A percentile compares a stretch with the other conserved stretches of the same genome.
These are phyloP conservation scores for Dianthus caryophyllus DNA, from an alignment of 148 eudicot species.

Conservation along the genomic window DNA sequence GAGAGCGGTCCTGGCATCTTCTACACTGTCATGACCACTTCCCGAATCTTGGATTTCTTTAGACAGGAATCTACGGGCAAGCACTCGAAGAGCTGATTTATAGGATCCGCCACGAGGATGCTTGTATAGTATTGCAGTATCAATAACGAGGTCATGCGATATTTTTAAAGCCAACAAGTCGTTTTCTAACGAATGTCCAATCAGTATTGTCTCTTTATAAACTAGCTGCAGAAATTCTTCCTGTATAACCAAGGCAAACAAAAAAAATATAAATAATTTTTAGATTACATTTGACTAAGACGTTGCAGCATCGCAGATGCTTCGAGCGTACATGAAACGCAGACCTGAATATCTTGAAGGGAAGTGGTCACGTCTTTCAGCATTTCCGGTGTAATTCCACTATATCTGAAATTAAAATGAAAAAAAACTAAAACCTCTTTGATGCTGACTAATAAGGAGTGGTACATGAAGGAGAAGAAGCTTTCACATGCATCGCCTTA, in stretches of 20 bases:
- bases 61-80: conserved; percentile 66
- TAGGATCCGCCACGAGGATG: conserved; percentile 83
- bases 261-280: not conserved
- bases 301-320: not conserved
- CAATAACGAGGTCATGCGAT: conserved; percentile 70
- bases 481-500: no score
- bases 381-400: conserved; percentile 92
- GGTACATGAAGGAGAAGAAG: no score
- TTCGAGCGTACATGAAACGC: conserved; percentile 2
- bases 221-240: conserved; percentile 76
- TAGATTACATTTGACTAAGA: no score
- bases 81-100: conserved; percentile 83
- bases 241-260: conserved; percentile 34
- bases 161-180: conserved; percentile 82
- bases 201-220: conserved; percentile 69
- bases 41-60: conserved; percentile 88
- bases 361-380: conserved; percentile 72
- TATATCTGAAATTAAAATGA: conserved; percentile 44
- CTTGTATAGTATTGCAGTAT: conserved; percentile 79
- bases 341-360: conserved; percentile 85
- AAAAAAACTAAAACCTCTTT: not conserved
- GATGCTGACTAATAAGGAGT: no score
- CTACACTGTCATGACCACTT: conserved; percentile 87
- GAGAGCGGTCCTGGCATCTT: conserved; percentile 91
- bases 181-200: conserved; percentile 96